Base-by-base conservation (phyloP, 2,329 filamentous ascomycete species). In the Aspergillus aculeatus region DNA sequence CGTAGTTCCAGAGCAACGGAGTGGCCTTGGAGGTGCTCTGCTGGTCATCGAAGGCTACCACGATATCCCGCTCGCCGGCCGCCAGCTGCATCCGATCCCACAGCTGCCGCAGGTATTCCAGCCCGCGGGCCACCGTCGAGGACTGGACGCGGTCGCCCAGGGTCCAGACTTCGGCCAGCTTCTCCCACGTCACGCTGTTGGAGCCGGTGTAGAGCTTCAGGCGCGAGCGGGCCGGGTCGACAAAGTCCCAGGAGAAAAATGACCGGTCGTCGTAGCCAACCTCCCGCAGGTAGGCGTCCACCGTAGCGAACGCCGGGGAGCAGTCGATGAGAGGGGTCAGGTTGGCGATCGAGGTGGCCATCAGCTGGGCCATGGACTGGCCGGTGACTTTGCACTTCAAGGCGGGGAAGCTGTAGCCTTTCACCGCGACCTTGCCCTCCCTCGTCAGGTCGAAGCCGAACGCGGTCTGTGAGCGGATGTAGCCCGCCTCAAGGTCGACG, bases 391-490 rank as follows among this genome's bases (percentile, higher is more conserved):
- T 21, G 44, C 55, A 60, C 35, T 65, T 65, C 26, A 63, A 19
- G 1, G 47, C 59, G 2, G 63, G 63, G 32, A 68, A 67, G 5
- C 56, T 60, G 41, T 68, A 67, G 0, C 62, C 66, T 47, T 68
- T 67, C 23, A 68, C 60, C 2, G 55, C 54, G 4, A 67, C 57
- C 1, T 10, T 10, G 1, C 50, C 47, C 0, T 24, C 21, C 44
- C 60, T 29, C 26, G 9, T 60, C 5, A 68, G 52, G 19, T 67
- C 65, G 41, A 67, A 65, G 12, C 65, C 65, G 31, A 67, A 67
- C 5, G 62, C 62, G 1, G 41, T 47, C 44, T 64, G 62, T n/a
- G 62, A 64, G 14, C 31, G 54, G 11, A 59, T 21, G n/a, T 48
- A 16, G 29, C 50, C 54, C 6, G 26, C 24, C 19, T 50, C 26